These are phyloP conservation scores for Pleomassaria siparia DNA, from an alignment of 2,329 filamentous ascomycete species.

Conservation along the genomic window DNA sequence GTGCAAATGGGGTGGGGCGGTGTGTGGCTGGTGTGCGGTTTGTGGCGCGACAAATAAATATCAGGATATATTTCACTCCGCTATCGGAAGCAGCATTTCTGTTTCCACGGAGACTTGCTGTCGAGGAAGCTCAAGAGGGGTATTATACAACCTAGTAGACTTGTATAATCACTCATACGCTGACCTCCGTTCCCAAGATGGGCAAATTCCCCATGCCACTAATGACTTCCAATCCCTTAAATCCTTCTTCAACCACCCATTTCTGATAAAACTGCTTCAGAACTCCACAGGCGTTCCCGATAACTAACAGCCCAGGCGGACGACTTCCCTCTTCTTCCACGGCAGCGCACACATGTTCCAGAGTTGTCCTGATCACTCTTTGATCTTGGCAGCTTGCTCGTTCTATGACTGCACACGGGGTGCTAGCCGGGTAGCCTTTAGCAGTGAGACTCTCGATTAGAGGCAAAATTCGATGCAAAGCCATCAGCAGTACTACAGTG, in stretches of 20 bases:
- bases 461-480: constrained; percentile 77
- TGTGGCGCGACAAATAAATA: not conserved
- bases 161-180: not conserved
- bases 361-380: constrained; percentile 83
- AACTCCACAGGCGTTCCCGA: constrained; percentile 81
- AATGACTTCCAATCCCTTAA: constrained; percentile 65
- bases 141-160: not conserved
- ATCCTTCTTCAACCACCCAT: constrained; percentile 89
- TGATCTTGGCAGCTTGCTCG: constrained; percentile 93
- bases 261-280: constrained; percentile 63
- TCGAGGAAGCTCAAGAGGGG: too few relatives aligned
- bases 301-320: constrained; percentile 84
- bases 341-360: constrained; percentile 76
- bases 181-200: not conserved
- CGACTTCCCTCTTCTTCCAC: constrained; percentile 87
- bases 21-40: not conserved
- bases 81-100: not conserved
- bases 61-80: not conserved
- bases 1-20: not conserved
- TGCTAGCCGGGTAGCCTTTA: constrained; percentile 68
- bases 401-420: constrained; percentile 91
- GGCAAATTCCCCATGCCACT: constrained; percentile 7
- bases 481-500: constrained; percentile 95
- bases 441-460: constrained; percentile 67
- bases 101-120: too few relatives aligned